Base-by-base conservation (phyloP, 2,329 filamentous ascomycete species). In the Nothophoma quercina region DNA sequence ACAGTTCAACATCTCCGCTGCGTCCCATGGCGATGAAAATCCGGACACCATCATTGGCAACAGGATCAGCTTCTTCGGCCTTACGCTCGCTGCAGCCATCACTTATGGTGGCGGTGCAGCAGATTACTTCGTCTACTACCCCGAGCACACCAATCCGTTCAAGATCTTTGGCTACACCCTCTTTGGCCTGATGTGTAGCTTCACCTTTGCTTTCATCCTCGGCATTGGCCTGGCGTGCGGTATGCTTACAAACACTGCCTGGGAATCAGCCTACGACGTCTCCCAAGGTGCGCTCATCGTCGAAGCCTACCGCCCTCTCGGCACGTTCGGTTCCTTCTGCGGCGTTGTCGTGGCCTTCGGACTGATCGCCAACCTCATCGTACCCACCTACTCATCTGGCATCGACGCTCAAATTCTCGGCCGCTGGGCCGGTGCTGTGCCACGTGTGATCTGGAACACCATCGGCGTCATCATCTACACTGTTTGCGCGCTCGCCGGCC, bases 391-490 rank as follows among this genome's bases (percentile, higher is more conserved):
- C 71, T 83, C 83, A 10, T 79, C 84, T 6, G 85, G 85, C 0
- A 81, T 90, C n/a, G 85, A 87, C 57, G 87, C 87, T 60, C 87
- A 90, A 65, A 83, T 87, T 34, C 78, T 90, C 4, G 85, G 85
- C 2, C 78, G 81, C 10, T 83, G 82, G 59, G 79, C 82, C 18
- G 81, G 82, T 39, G 75, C 72, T 10, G 76, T 90, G 0, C 87
- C 88, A 2, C 81, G 88, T 23, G 81, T 83, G 18, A 68, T 88
- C 26, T 90, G 87, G 86, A 87, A 86, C 55, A 85, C 83, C 0
- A 64, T 87, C 4, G 79, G 83, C 2, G 81, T 85, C 0, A 71
- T 89, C 30, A 82, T 89, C 35, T 87, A 85, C 65, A 84, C 84
- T 7, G 81, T 87, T 22, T 87, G 85, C 60, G 86, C 85, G 0